Percentiles rank a stretch among this genome's conserved stretches.
phyloP scores from a whole-genome alignment of 2,329 filamentous ascomycete species.

The Alternaria ethzedia region DNA sequence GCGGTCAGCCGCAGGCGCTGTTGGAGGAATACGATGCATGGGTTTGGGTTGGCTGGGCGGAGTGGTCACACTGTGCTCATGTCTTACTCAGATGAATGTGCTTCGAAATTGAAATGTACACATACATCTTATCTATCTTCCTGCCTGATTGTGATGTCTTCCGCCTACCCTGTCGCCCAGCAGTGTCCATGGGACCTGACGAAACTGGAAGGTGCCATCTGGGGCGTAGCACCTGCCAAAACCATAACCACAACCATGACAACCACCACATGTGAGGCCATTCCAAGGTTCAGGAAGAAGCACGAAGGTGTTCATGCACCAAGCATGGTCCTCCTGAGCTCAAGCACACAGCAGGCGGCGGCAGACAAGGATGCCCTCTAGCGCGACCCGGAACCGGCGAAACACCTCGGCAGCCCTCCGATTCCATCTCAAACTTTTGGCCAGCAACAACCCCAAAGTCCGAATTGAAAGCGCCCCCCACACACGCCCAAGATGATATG shows the following conservation, averaged over 20 bases:
- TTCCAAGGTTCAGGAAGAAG: not conserved
- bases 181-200: not conserved
- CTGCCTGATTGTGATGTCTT: not conserved
- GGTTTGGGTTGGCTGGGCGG: constrained; percentile 16
- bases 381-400: constrained; percentile 11
- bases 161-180: not conserved
- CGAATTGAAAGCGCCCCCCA: constrained; percentile 8
- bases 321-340: not conserved
- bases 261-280: not conserved
- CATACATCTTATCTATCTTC: not conserved
- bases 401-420: constrained; percentile 14
- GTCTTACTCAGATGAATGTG: constrained; percentile 17
- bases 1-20: constrained; percentile 8
- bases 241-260: not conserved
- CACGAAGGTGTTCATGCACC: not conserved
- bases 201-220: constrained; percentile 1
- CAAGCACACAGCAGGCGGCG: not conserved
- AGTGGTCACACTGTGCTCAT: constrained; percentile 14
- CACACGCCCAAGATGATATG: constrained; percentile 46
- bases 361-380: not conserved
- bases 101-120: constrained; percentile 12
- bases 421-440: constrained; percentile 26
- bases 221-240: not conserved
- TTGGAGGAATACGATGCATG: constrained; percentile 2
- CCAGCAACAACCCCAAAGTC: not conserved